Conservation (phyloP, 257 asterid species). For the Solanum dulcamara region DNA sequence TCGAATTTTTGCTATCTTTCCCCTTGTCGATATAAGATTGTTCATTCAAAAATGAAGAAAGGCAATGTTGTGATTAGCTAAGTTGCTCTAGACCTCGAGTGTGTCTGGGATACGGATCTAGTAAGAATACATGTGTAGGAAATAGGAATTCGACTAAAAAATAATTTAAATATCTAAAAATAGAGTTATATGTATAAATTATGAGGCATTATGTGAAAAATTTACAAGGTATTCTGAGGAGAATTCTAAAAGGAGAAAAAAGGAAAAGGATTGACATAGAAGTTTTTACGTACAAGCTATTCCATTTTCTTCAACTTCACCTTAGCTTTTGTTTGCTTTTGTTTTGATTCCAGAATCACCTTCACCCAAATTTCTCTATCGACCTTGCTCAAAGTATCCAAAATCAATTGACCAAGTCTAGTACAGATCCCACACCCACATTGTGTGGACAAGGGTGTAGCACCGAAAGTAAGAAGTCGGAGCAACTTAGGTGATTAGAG, state of each 20-base stretch:
- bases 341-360: neutral
- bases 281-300: neutral
- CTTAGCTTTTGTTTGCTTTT: neutral
- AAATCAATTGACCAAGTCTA: neutral
- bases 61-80: neutral
- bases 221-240: neutral
- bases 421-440: neutral
- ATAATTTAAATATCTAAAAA: neutral
- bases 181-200: neutral
- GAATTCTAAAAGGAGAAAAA: neutral
- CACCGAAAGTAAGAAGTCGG: neutral
- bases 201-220: neutral
- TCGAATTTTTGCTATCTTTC: no score
- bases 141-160: neutral
- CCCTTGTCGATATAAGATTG: no score
- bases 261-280: neutral
- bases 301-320: neutral
- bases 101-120: neutral
- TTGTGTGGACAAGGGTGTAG: neutral
- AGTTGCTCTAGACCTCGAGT: neutral
- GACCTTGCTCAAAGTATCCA: neutral
- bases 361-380: neutral
- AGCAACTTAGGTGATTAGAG: neutral
- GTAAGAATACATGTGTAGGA: neutral
- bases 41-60: neutral